Evolutionary conservation across 2,329 filamentous ascomycete genomes (phyloP), one percentile per base, ranked within the genome.

Genomic region (Exophiala sp.): DNA sequence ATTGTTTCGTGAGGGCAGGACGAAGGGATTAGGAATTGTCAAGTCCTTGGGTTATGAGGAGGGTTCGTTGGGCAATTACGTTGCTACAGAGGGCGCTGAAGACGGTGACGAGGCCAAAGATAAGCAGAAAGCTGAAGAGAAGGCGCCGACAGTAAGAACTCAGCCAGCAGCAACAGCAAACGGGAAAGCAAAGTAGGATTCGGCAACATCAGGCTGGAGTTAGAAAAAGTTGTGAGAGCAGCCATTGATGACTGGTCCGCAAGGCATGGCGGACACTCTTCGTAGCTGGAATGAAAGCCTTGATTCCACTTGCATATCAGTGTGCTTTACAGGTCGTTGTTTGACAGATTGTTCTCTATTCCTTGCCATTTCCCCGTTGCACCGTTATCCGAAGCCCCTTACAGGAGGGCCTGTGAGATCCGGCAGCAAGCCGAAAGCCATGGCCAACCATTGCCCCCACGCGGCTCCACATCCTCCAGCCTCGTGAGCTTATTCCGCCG

Each of bases 21-120:
- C 94, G 0, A 97, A 97, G 75, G 94, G 94, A 0, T 75, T 99
- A 0, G 94, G 94, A 0, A 96, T 99, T 59, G 90, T 99, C 46
- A 96, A 96, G 70, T 82, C 84, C 36, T 81, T 97, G 0, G 91
- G 91, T 2, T 99, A 97, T 69, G 91, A 97, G 76, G 64, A 60
- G 3, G 72, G 77, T n/a, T 77, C 77, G 5, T 62, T 81, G 43
- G 74, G 72, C 53, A 69, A 72, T 3, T 68, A 73, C 12, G 61
- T 61, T 6, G 45, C 32, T 14, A 29, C 21, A 11, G 38, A 47
- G 11, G 20, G 12, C 2, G 36, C 36, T 21, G 14, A 50, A 18
- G 29, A 49, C 24, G 50, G 33, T 1, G 47, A 51, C 4, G 42
- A 49, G 40, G 42, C 29, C 21, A 61, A 52, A 21, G 52, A 29